Evolutionary conservation across 2,329 filamentous ascomycete species (phyloP).

Genomic region (Aspergillus carbonarius): DNA sequence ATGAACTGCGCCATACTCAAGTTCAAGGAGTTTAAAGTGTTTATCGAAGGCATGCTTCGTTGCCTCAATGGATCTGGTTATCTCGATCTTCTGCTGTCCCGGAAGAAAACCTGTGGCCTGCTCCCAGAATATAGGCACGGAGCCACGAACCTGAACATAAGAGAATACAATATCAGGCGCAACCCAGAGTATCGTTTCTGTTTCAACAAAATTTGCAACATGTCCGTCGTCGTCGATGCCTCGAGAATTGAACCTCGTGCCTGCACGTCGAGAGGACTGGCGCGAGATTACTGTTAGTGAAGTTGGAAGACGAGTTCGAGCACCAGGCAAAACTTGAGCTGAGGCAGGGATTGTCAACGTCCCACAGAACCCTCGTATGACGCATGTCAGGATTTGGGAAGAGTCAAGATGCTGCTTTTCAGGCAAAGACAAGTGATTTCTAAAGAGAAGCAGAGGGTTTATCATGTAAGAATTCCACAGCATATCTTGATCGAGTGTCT

Average conservation of each 20-base stretch:
- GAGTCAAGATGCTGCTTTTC: slow-evolving; percentile 79
- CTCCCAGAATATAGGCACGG: slow-evolving; percentile 96
- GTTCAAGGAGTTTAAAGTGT: slow-evolving; percentile 84
- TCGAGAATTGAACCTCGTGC: slow-evolving; percentile 93
- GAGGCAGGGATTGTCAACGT: slow-evolving; percentile 81
- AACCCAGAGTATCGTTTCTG: slow-evolving; percentile 88
- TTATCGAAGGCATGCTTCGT: slow-evolving; percentile 94
- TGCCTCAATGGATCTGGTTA: slow-evolving; percentile 84
- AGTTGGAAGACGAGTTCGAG: slow-evolving; percentile 71
- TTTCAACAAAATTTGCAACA: slow-evolving; percentile 98
- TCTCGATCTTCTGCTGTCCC: slow-evolving; percentile 88
- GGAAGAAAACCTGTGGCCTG: slow-evolving; percentile 84
- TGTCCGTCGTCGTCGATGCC: slow-evolving; percentile 97
- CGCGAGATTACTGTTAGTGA: slow-evolving; percentile 87
- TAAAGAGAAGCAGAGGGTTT: slow-evolving; percentile 83
- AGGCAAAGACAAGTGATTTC: slow-evolving; percentile 71
- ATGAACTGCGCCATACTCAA: slow-evolving; percentile 85
- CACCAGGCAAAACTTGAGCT: slow-evolving; percentile 66
- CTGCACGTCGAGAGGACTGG: slow-evolving; percentile 84
- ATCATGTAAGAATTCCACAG: slow-evolving; percentile 99
- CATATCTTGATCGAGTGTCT: slow-evolving; percentile 88
- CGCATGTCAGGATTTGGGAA: slow-evolving; percentile 85
- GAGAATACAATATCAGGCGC: slow-evolving; percentile 78
- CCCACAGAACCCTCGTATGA: slow-evolving; percentile 87
- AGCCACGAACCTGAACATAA: slow-evolving; percentile 88